A percentile compares a stretch with the other conserved stretches of the same genome.
Evolutionary conservation across 2,329 filamentous ascomycete genomes (phyloP).

Genomic region (Alternaria sp.): DNA sequence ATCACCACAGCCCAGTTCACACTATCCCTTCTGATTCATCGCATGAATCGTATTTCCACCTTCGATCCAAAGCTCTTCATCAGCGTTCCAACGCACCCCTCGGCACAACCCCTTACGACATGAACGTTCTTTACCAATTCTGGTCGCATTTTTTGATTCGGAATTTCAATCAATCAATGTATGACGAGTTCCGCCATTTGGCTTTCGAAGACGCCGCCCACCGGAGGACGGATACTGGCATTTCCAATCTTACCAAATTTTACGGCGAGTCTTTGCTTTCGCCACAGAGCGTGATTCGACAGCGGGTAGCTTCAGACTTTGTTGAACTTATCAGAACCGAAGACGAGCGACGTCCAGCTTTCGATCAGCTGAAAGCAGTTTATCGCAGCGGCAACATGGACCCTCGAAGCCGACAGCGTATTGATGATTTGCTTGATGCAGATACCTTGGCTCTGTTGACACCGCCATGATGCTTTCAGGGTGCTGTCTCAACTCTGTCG

Average conservation of each 20-base stretch:
- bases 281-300: conserved; percentile 56
- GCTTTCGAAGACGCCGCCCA: conserved; percentile 69
- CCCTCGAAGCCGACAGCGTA: conserved; percentile 63
- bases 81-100: conserved; percentile 55
- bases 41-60: conserved; percentile 57
- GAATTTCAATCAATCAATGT: conserved; percentile 78
- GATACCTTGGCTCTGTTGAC: conserved; percentile 59
- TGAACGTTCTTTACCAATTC: conserved; percentile 74
- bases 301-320: conserved; percentile 62
- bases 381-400: conserved; percentile 63
- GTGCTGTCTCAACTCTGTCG: background rate
- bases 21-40: conserved; percentile 53
- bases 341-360: conserved; percentile 51
- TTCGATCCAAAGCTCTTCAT: conserved; percentile 58
- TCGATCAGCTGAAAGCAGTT: conserved; percentile 59
- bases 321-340: conserved; percentile 61
- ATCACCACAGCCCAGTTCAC: conserved; percentile 53
- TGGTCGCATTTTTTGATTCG: conserved; percentile 76
- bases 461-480: conserved; percentile 42
- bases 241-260: conserved; percentile 69
- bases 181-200: conserved; percentile 73
- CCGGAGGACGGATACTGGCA: conserved; percentile 61
- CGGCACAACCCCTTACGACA: conserved; percentile 60
- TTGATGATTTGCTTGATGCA: conserved; percentile 59
- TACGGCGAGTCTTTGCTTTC: conserved; percentile 66